Base-by-base conservation (phyloP, 345 rosid species). In the Cardamine occulta region DNA sequence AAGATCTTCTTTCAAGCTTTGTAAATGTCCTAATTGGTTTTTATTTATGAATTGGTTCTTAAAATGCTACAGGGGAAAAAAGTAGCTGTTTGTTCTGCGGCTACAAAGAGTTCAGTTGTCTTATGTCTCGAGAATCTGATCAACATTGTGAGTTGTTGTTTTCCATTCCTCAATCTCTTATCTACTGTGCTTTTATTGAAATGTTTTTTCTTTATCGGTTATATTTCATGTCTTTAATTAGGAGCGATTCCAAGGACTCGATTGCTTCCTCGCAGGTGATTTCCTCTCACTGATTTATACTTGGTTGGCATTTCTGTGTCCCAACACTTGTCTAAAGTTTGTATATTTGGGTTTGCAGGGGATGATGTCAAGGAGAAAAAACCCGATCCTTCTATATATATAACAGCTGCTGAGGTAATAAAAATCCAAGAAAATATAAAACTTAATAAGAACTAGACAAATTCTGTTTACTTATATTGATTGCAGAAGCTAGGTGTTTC, bases 311-410 rank as follows among this genome's bases (percentile, higher is more conserved):
- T 65, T 39, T 59, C 19, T 77, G 34, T 72, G 56, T 39, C 18
- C 14, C 3, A 48, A 51, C 55, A 70, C 37, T 44, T 37, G 29
- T 60, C 49, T 37, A n/a, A 67, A 68, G 61, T 53, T 13, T 65
- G 55, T 53, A 11, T 40, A 15, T 55, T 23, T 47, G 44, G 52
- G 37, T 21, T 66, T 66, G 32, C 73, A 94, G 98, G 97, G 15
- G 97, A 94, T 78, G 98, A 94, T 85, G 98, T 94, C 39, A 94
- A 89, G 91, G 91, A 85, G 85, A 94, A 94, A 78, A 94, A 94
- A 82, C 98, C 98, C 1, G 84, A 94, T 80, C 98, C 97, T 51
- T 85, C 88, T 14, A 91, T 94, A 75, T 94, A 94, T 74, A 51
- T 84, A 68, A 87, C 90, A 74, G 97, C 97, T 74, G 83, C 90